These are phyloP conservation scores for Odonthalia washingtoniensis DNA, from an alignment of 31 red algal species.

Conservation along the genomic window DNA sequence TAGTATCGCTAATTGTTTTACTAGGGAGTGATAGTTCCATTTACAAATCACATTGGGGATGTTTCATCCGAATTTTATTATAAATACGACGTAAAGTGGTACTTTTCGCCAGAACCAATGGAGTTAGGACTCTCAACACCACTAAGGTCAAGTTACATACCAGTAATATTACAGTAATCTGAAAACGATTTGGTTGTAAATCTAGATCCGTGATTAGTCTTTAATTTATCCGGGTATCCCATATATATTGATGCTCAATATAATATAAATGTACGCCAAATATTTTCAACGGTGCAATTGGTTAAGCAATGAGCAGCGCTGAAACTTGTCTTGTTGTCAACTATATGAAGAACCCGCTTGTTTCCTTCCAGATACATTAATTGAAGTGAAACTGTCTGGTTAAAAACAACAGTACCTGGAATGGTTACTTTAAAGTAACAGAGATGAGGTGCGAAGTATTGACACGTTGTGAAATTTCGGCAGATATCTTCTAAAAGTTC, in stretches of 20 bases:
- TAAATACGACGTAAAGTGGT: background rate
- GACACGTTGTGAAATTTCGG: no score
- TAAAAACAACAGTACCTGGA: conserved; percentile 36
- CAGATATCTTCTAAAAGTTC: no score
- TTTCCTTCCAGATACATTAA: conserved; percentile 35
- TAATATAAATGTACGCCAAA: no score
- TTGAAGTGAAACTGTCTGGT: conserved; percentile 20
- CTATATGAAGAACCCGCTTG: conserved; percentile 8
- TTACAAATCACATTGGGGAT: background rate
- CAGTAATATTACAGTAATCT: background rate
- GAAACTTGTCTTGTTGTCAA: conserved; percentile 28
- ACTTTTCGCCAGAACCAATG: background rate
- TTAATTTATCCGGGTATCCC: background rate
- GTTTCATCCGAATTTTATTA: background rate
- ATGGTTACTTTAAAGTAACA: no score
- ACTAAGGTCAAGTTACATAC: no score
- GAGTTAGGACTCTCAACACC: no score
- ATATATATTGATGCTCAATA: background rate
- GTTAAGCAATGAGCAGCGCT: no score
- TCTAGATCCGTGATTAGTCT: conserved; percentile 21
- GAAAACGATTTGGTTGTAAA: conserved; percentile 3
- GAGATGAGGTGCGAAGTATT: no score
- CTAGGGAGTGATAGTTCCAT: background rate
- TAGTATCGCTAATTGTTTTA: conserved; percentile 3
- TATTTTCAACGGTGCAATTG: no score